Evolutionary conservation across 306 rosid species (phyloP).

Genomic region (Astragalus membranaceus): DNA sequence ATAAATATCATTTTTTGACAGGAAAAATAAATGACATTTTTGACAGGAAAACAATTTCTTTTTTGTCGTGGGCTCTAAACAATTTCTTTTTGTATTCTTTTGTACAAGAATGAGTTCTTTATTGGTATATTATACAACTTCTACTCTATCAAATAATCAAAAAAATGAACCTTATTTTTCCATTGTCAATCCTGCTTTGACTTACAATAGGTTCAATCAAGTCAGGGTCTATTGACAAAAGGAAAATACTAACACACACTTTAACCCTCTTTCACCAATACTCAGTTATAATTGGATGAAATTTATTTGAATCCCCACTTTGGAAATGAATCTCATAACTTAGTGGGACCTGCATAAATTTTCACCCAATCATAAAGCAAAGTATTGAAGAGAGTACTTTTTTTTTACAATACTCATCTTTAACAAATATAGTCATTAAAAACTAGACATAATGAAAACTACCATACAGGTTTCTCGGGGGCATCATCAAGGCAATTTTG

Average conservation of each 20-base stretch:
- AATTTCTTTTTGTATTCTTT: neutral
- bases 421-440: neutral
- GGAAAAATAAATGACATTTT: too few species aligned
- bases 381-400: too few species aligned
- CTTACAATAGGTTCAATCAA: conserved; percentile 12
- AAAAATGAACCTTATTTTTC: neutral
- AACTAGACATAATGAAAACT: conserved; percentile 18
- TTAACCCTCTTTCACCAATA: too few species aligned
- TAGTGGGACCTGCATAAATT: too few species aligned
- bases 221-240: conserved; percentile 9
- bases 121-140: conserved; percentile 5
- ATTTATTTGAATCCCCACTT: too few species aligned
- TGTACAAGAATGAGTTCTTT: neutral
- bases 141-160: neutral
- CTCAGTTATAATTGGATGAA: too few species aligned
- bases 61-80: neutral
- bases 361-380: too few species aligned
- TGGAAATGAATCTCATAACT: too few species aligned
- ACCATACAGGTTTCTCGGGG: conserved; percentile 23
- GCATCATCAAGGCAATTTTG: conserved; percentile 30
- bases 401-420: too few species aligned
- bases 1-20: too few species aligned
- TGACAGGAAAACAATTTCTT: neutral
- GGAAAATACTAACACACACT: too few species aligned
- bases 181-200: neutral